phyloP scores from a whole-genome alignment of 108 stramenopile species.

The Nitzschia putrida region DNA sequence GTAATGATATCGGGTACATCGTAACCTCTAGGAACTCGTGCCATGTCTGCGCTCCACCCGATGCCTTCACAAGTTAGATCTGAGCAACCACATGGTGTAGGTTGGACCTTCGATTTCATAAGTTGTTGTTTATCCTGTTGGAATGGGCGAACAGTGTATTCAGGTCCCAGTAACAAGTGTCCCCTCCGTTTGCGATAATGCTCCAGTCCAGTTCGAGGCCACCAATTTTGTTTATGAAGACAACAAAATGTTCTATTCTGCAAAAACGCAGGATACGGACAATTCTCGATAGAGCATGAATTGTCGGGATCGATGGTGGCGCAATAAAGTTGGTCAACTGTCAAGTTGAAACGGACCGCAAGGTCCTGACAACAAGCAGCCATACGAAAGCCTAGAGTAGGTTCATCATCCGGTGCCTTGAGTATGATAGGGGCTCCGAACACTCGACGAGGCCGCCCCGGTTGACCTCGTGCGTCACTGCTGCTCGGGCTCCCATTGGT shows the following conservation, averaged over 20 bases:
- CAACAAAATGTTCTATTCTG: slow-evolving; percentile 7
- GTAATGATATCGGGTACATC: background rate
- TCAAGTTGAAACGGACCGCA: background rate
- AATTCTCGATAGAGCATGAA: slow-evolving; percentile 4
- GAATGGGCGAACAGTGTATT: slow-evolving; percentile 6
- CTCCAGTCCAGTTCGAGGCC: slow-evolving; percentile 8
- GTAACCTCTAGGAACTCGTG: slow-evolving; percentile 4
- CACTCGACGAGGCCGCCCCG: background rate
- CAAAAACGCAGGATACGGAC: slow-evolving; percentile 14
- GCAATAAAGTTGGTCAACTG: slow-evolving; percentile 9
- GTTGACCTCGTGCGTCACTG: background rate
- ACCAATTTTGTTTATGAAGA: slow-evolving; percentile 17
- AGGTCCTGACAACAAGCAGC: background rate
- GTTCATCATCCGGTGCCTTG: background rate
- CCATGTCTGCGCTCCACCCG: slow-evolving; percentile 18
- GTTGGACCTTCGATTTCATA: background rate
- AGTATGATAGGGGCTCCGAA: background rate
- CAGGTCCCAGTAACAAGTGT: slow-evolving; percentile 9
- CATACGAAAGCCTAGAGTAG: slow-evolving; percentile 3
- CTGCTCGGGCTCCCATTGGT: background rate
- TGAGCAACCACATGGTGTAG: slow-evolving; percentile 12
- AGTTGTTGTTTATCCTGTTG: background rate
- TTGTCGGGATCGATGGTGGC: background rate
- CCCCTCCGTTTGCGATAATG: slow-evolving; percentile 12
- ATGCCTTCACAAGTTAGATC: slow-evolving; percentile 10